These are phyloP conservation scores for Xylaria cubensis DNA, from an alignment of 495 filamentous ascomycete genomes.

Conservation along the genomic window DNA sequence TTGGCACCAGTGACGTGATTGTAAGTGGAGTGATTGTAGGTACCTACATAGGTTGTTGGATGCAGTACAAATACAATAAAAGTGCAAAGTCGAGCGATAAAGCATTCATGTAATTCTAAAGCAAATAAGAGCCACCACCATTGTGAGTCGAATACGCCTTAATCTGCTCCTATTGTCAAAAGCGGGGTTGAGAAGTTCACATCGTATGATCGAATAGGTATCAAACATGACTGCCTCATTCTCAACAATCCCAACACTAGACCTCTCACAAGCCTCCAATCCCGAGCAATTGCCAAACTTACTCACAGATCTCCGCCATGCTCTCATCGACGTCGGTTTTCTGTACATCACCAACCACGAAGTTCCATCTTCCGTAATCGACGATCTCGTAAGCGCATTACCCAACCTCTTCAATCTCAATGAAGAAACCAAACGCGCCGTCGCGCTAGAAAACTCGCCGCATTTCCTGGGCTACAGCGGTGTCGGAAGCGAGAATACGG, in stretches of 20 bases:
- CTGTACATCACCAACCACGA: slow-evolving; percentile 60
- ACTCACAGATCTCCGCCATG: slow-evolving; percentile 51
- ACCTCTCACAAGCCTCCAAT: slow-evolving; percentile 49
- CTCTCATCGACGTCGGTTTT: slow-evolving; percentile 58
- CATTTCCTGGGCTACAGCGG: slow-evolving; percentile 63
- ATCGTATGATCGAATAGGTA: not conserved
- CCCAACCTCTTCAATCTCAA: slow-evolving; percentile 54
- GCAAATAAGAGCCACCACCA: not conserved
- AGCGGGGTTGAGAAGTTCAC: not conserved
- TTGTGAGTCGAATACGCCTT: not conserved
- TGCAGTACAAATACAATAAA: too few relatives aligned
- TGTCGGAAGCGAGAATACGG: slow-evolving; percentile 58
- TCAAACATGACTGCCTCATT: slow-evolving; percentile 43
- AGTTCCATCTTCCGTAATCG: slow-evolving; percentile 45
- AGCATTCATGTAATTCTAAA: not conserved
- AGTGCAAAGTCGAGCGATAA: not conserved
- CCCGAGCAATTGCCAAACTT: slow-evolving; percentile 35
- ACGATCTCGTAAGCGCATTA: slow-evolving; percentile 46
- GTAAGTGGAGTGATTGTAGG: too few relatives aligned
- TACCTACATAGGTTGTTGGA: too few relatives aligned
- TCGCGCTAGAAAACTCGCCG: slow-evolving; percentile 57
- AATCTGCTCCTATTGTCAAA: not conserved
- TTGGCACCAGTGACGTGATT: too few relatives aligned
- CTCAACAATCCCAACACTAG: slow-evolving; percentile 52
- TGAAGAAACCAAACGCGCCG: slow-evolving; percentile 43